Percentiles rank a stretch among this genome's conserved stretches.
phyloP scores from a whole-genome alignment of 2,329 filamentous ascomycete species.

The Drechslerella dactyloides region DNA sequence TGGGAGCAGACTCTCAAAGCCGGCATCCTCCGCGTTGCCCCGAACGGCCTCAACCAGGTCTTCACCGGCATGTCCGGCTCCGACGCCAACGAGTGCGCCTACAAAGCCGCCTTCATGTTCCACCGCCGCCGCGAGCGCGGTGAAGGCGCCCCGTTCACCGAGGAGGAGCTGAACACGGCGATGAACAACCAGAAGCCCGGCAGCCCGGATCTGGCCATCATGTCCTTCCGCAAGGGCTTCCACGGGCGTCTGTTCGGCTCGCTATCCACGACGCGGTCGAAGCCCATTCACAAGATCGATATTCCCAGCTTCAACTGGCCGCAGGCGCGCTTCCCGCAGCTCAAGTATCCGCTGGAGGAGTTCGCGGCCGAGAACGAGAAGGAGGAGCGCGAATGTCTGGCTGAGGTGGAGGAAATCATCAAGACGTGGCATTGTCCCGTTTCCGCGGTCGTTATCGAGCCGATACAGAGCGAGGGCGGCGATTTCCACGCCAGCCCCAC shows the following conservation, averaged over 20 bases:
- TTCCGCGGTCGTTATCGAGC: constrained; percentile 83
- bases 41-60: constrained; percentile 82
- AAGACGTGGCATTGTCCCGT: constrained; percentile 74
- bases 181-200: constrained; percentile 86
- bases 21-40: constrained; percentile 80
- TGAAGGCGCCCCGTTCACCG: constrained; percentile 75
- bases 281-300: constrained; percentile 92
- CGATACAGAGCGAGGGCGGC: constrained; percentile 90
- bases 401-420: constrained; percentile 82
- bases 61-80: constrained; percentile 89
- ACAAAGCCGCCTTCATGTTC: constrained; percentile 96
- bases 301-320: constrained; percentile 96
- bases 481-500: constrained; percentile 89
- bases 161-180: constrained; percentile 73
- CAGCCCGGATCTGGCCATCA: constrained; percentile 78
- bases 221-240: constrained; percentile 87
- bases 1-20: constrained; percentile 81
- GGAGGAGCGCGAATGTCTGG: constrained; percentile 79
- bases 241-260: constrained; percentile 89
- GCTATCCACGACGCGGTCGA: constrained; percentile 86
- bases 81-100: constrained; percentile 91
- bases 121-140: constrained; percentile 80
- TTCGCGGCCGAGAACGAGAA: constrained; percentile 79
- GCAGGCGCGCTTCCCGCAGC: constrained; percentile 80
- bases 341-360: constrained; percentile 86